Evolutionary conservation across 441 rosid species (phyloP), one percentile per base, ranked within the genome.

Genomic region (Lepidium campestre): DNA sequence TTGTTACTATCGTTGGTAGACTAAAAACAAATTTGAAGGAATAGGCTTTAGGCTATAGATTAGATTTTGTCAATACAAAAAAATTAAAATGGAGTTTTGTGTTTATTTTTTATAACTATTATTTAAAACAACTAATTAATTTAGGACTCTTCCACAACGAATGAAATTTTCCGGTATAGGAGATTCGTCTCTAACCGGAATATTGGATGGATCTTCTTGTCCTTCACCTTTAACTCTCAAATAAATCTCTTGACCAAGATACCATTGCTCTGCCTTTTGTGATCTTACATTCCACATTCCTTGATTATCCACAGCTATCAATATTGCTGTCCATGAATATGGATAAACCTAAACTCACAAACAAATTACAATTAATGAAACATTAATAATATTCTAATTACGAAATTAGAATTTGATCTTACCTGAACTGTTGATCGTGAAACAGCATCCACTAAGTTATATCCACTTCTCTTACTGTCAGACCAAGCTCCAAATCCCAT

Each of bases 241-340:
- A 44, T 86, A 82, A 10, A 83, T 69, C 67, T 86, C 84, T 77
- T 87, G 71, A 61, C 92, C 91, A 60, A 82, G 67, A 39, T 78
- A 81, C 80, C 78, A 79, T 17, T 79, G 71, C 18, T 62, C 77
- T 65, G 78, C 73, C 27, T 62, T 65, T n/a, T 82, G 86, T n/a
- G 89, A 81, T 75, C 90, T 82, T 57, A 82, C 71, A 29, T 81
- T 83, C 86, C 86, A 80, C 84, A 83, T 81, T 56, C 85, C 89
- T 47, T 81, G 83, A 46, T 83, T 78, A 69, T 83, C 83, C 27
- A 83, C 74, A 8, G 71, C 79, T 37, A 72, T 76, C 18, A 79
- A 66, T 19, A 79, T 78, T 5, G 86, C 83, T 6, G 73, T 71
- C 91, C 88, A 82, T 11, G 75, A 60, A 49, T 74, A 75, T 0